Percentiles rank a stretch among this genome's conserved stretches.
phyloP scores from a whole-genome alignment of 768 basidiomycete species.

The Leucocoprinus sp. region DNA sequence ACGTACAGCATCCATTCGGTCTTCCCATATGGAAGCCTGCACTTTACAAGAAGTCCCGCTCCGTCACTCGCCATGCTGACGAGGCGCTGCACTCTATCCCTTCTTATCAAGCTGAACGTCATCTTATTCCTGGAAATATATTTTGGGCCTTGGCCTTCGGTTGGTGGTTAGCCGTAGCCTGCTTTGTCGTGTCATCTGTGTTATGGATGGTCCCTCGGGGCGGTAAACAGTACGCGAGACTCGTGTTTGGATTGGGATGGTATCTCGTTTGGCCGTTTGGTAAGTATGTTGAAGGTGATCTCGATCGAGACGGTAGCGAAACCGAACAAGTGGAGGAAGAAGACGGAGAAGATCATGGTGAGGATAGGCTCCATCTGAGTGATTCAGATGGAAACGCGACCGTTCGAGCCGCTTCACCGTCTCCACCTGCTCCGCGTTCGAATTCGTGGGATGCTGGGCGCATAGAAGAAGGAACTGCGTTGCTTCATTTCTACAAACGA shows the following conservation, averaged over 20 bases:
- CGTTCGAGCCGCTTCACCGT: slow-evolving; percentile 27
- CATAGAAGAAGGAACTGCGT: slow-evolving; percentile 39
- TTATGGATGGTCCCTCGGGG: slow-evolving; percentile 74
- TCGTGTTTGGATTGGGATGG: slow-evolving; percentile 90
- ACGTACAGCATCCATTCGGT: slow-evolving; percentile 98
- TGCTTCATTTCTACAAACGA: slow-evolving; percentile 26
- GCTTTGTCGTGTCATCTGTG: slow-evolving; percentile 56
- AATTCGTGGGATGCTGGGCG: slow-evolving; percentile 35
- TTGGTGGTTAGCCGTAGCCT: slow-evolving; percentile 82
- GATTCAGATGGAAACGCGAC: slow-evolving; percentile 29
- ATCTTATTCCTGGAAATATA: slow-evolving; percentile 88
- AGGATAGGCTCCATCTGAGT: slow-evolving; percentile 19
- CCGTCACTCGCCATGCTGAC: slow-evolving; percentile 94
- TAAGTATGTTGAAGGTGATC: slow-evolving; percentile 88
- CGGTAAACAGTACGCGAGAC: slow-evolving; percentile 73
- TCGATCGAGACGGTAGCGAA: slow-evolving; percentile 22
- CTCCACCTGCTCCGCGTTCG: slow-evolving; percentile 20
- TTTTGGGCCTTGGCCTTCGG: slow-evolving; percentile 89
- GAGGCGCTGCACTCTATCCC: slow-evolving; percentile 88
- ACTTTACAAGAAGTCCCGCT: slow-evolving; percentile 93
- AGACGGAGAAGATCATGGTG: slow-evolving; percentile 23
- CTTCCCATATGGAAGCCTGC: slow-evolving; percentile 99
- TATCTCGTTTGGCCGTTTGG: slow-evolving; percentile 98
- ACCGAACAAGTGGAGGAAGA: slow-evolving; percentile 17
- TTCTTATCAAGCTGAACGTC: slow-evolving; percentile 87